These are phyloP conservation scores for Colletotrichum endophyticum DNA, from an alignment of 2,329 filamentous ascomycete species.

Conservation along the genomic window DNA sequence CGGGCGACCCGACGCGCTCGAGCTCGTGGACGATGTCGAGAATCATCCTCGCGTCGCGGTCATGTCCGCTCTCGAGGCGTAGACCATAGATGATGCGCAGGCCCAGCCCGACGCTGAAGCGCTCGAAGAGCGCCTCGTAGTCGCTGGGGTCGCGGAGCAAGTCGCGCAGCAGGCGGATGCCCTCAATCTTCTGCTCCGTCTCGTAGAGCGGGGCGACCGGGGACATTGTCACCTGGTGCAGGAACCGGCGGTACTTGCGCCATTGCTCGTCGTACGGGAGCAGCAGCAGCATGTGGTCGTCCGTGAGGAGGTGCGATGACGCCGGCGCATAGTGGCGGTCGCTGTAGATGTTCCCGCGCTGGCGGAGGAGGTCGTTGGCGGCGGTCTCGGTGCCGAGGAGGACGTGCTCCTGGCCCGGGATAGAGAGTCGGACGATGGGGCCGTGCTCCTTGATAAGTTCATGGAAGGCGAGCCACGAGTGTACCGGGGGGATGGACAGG, in stretches of 20 bases:
- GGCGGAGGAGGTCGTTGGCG: constrained; percentile 45
- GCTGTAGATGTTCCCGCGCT: constrained; percentile 40
- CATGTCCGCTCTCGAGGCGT: constrained; percentile 35
- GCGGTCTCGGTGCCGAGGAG: constrained; percentile 42
- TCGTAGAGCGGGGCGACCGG: constrained; percentile 33
- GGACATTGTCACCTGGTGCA: constrained; percentile 34
- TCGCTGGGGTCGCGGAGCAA: constrained; percentile 34
- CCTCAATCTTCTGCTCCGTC: constrained; percentile 34
- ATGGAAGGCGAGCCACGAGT: constrained; percentile 46
- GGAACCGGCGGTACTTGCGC: constrained; percentile 10
- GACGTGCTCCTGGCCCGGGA: constrained; percentile 42
- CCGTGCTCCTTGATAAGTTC: constrained; percentile 39
- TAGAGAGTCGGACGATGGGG: constrained; percentile 46
- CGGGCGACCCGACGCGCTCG: constrained; percentile 34
- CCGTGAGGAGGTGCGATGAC: constrained; percentile 34
- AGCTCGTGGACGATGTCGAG: constrained; percentile 36
- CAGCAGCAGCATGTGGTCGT: constrained; percentile 31
- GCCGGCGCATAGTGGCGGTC: constrained; percentile 38
- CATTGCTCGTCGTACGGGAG: constrained; percentile 29
- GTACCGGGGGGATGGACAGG: constrained; percentile 33
- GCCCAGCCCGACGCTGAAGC: constrained; percentile 44
- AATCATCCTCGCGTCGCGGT: constrained; percentile 32
- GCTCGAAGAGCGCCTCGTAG: constrained; percentile 42
- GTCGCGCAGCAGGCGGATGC: constrained; percentile 31
- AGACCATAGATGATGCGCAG: constrained; percentile 43